Evolutionary conservation across 352 stramenopile genomes (phyloP).

Genomic region (Phytopythium montanum): DNA sequence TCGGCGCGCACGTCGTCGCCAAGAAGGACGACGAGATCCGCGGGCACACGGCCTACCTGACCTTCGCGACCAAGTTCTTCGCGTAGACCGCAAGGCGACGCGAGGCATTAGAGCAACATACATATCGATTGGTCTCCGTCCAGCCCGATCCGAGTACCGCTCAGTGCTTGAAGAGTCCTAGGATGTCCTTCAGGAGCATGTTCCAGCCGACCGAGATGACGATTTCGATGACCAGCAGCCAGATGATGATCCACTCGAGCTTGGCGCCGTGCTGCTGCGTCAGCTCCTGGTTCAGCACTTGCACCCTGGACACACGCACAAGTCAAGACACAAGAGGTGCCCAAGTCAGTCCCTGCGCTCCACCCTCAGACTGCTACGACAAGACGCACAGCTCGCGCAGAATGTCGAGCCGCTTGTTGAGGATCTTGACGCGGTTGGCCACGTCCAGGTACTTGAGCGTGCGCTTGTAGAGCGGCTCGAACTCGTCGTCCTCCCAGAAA

Average conservation of each 20-base stretch:
- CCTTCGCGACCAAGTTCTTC: conserved; percentile 85
- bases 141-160: not conserved
- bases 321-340: conserved; percentile 4
- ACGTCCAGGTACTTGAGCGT: conserved; percentile 92
- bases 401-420: conserved; percentile 94
- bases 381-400: conserved; percentile 79
- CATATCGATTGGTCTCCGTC: not conserved
- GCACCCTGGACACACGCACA: conserved; percentile 40
- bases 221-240: conserved; percentile 88
- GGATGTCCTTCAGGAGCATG: conserved; percentile 77
- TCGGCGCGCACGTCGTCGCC: conserved; percentile 65
- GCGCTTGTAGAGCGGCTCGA: conserved; percentile 89
- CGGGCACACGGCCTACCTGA: conserved; percentile 84
- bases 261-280: conserved; percentile 82
- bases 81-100: conserved; percentile 15
- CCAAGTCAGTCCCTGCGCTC: not conserved
- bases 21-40: conserved; percentile 86
- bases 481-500: conserved; percentile 91
- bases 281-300: conserved; percentile 90
- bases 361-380: too few species aligned
- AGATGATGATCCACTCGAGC: conserved; percentile 94
- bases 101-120: conserved; percentile 1
- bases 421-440: conserved; percentile 84
- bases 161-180: conserved; percentile 60
- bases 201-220: conserved; percentile 82